Evolutionary conservation across 345 rosid species (phyloP).

Genomic region (Erysimum cheiranthoides): DNA sequence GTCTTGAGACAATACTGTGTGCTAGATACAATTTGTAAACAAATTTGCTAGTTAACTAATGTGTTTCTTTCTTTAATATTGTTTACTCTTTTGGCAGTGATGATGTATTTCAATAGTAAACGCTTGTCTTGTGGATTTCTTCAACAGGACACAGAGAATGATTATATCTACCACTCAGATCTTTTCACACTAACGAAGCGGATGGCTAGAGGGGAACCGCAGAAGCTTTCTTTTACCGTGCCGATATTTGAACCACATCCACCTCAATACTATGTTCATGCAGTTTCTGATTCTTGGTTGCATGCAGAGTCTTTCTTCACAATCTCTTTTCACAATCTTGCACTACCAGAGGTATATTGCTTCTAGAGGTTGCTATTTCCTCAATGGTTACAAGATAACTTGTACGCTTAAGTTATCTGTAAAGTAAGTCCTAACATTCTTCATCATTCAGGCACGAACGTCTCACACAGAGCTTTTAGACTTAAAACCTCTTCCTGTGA

Average conservation of each 20-base stretch:
- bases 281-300: constrained; percentile 99
- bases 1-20: not conserved
- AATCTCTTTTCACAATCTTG: constrained; percentile 86
- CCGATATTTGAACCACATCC: constrained; percentile 99
- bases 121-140: constrained; percentile 30
- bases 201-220: constrained; percentile 86
- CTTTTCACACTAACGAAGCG: constrained; percentile 87
- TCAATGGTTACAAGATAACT: constrained; percentile 15
- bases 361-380: constrained; percentile 18
- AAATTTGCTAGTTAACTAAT: constrained; percentile 21
- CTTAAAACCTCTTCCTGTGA: constrained; percentile 92
- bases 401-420: constrained; percentile 10
- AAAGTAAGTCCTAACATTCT: constrained; percentile 25
- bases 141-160: constrained; percentile 94
- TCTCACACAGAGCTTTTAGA: constrained; percentile 94
- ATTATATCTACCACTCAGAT: constrained; percentile 96
- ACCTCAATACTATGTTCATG: constrained; percentile 93
- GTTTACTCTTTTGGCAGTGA: constrained; percentile 17
- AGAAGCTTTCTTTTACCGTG: constrained; percentile 89
- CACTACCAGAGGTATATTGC: constrained; percentile 79
- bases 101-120: constrained; percentile 16
- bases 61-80: not conserved
- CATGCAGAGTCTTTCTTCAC: constrained; percentile 92
- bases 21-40: constrained; percentile 14
- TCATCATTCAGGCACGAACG: constrained; percentile 69